These are phyloP conservation scores for Fusarium lyarnte DNA, from an alignment of 2,329 filamentous ascomycete species.

Conservation along the genomic window DNA sequence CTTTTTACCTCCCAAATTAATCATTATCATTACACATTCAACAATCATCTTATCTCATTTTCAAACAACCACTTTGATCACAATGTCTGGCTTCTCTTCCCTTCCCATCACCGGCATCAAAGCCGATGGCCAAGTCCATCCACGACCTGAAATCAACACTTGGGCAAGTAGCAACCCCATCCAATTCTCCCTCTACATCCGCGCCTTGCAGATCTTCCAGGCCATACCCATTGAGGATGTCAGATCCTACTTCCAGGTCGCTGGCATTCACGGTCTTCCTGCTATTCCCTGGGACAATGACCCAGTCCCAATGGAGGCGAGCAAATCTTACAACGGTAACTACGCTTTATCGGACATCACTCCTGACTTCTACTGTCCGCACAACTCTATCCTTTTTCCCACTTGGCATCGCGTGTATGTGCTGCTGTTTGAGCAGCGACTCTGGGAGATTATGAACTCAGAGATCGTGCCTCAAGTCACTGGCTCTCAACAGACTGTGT, in stretches of 20 bases:
- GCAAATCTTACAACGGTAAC: neutral
- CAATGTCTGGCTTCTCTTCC: neutral
- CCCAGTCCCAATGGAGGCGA: neutral
- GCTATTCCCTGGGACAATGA: neutral
- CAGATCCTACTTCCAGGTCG: neutral
- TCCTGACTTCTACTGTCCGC: neutral
- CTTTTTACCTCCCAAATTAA: too few relatives aligned
- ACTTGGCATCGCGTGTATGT: neutral
- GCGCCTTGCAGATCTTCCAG: neutral
- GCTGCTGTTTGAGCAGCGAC: neutral
- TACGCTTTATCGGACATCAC: neutral
- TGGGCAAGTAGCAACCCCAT: neutral
- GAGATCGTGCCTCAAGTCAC: neutral
- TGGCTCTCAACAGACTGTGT: neutral
- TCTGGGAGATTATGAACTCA: neutral
- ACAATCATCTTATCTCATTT: too few relatives aligned
- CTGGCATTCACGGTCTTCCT: neutral
- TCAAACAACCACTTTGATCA: neutral
- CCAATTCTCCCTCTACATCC: neutral
- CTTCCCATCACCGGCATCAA: neutral
- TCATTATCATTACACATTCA: too few relatives aligned
- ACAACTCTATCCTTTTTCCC: neutral
- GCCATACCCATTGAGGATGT: neutral
- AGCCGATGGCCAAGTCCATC: neutral
- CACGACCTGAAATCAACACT: neutral